Base-by-base conservation (phyloP, 2,329 filamentous ascomycete genomes). In the Cytospora paraplurivora region DNA sequence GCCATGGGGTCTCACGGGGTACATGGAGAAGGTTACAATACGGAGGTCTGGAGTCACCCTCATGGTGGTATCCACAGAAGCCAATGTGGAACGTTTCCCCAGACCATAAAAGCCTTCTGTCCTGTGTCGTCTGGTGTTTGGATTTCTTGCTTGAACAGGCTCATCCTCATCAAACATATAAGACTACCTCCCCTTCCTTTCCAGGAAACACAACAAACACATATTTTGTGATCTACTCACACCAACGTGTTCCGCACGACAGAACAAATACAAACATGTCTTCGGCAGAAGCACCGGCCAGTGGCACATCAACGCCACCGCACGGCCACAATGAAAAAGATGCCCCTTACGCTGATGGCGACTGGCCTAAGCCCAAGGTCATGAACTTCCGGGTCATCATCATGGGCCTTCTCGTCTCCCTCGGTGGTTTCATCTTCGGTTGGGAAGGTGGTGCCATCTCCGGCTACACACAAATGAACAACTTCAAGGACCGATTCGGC, bases 11-110 rank as follows among this genome's bases (percentile, higher is more conserved):
- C 27, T 54, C 51, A 34, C 32, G 51, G 21, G 44, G 57, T 19
- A 41, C 61, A 55, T 63, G 63, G 64, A 66, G 64, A 66, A 66
- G 62, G 57, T 34, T 38, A 66, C 64, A 61, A 61, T 38, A 66
- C 64, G 64, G 64, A 66, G 62, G 64, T 66, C 64, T 66, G 64
- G 64, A 66, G 64, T 66, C 64, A 66, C 64, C 64, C 64, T 66
- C 61, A 56, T 47, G 41, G 7, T 33, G 15, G 51, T 57, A 49
- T 38, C 64, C 61, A 55, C 53, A 59, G 62, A 66, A 66, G 61
- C 41, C 61, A 41, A 27, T 50, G 64, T 63, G 57, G 61, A 66
- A 61, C 27, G 27, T 33, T 47, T 51, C 44, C 53, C 49, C 50
- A 47, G 58, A 56, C 38, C 56, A 66, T 66, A 66, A 64, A 66